Evolutionary conservation across 2,329 filamentous ascomycete genomes (phyloP).

Genomic region (Elsinoe australis): DNA sequence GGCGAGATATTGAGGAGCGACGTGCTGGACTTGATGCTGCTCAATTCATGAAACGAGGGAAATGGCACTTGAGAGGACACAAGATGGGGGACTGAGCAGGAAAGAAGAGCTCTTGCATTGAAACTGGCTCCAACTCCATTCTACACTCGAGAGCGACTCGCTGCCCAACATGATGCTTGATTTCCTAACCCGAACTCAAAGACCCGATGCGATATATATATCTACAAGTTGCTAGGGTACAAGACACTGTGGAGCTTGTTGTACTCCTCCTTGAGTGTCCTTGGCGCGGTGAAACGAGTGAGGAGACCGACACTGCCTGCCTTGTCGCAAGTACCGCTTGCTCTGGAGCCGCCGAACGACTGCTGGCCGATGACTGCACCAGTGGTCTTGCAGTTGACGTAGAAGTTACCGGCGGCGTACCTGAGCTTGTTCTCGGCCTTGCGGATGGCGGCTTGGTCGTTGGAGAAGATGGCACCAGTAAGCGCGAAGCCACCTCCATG

Average conservation of each 20-base stretch:
- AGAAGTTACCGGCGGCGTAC: slow-evolving; percentile 51
- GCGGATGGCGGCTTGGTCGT: slow-evolving; percentile 42
- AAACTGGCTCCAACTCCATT: too few species aligned
- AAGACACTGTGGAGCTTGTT: slow-evolving; percentile 27
- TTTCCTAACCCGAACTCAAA: too few species aligned
- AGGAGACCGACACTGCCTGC: slow-evolving; percentile 47
- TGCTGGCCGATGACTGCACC: slow-evolving; percentile 51
- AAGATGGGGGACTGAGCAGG: too few species aligned
- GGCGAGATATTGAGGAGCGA: too few species aligned
- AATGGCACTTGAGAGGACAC: too few species aligned
- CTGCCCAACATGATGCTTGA: too few species aligned
- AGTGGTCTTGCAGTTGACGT: slow-evolving; percentile 53
- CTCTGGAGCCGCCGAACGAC: slow-evolving; percentile 47
- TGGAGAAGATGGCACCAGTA: slow-evolving; percentile 46
- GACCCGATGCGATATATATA: too few species aligned
- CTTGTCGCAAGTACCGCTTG: slow-evolving; percentile 51
- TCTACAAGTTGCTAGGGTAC: slow-evolving; percentile 21
- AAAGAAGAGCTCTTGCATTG: too few species aligned
- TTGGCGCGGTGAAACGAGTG: slow-evolving; percentile 45
- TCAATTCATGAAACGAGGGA: too few species aligned
- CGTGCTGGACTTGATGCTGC: too few species aligned
- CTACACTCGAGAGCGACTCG: too few species aligned
- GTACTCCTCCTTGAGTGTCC: slow-evolving; percentile 49
- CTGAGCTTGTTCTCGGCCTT: slow-evolving; percentile 46
- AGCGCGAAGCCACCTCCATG: slow-evolving; percentile 41